Evolutionary conservation across 305 asterid genomes (phyloP).

Genomic region (Solanum hybrid): DNA sequence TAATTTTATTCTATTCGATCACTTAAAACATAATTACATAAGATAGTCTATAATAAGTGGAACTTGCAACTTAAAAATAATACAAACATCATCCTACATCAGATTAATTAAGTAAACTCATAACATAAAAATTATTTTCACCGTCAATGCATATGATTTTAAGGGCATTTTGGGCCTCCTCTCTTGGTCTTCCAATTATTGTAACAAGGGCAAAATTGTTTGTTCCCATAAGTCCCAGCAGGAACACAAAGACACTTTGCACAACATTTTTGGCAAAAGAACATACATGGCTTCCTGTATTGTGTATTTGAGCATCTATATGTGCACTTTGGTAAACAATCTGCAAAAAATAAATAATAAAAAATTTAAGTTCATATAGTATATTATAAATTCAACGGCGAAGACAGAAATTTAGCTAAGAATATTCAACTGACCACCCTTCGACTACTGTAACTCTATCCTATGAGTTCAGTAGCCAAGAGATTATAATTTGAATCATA

Average conservation of each 20-base stretch:
- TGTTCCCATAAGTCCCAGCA: constrained; percentile 79
- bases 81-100: not conserved
- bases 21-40: not conserved
- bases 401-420: not conserved
- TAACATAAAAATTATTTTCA: not conserved
- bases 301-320: constrained; percentile 65
- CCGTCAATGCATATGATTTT: not conserved
- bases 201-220: constrained; percentile 73
- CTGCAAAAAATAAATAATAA: constrained; percentile 17
- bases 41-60: not conserved
- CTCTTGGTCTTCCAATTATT: constrained; percentile 85
- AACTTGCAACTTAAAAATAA: not conserved
- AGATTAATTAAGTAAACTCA: not conserved
- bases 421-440: not conserved
- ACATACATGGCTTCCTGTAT: constrained; percentile 76
- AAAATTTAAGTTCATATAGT: not conserved
- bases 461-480: not conserved
- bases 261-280: constrained; percentile 68
- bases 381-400: not conserved
- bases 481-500: not conserved
- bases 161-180: constrained; percentile 84
- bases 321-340: constrained; percentile 41
- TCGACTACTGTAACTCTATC: not conserved
- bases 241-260: constrained; percentile 67
- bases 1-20: not conserved